Percentiles rank a stretch among this genome's conserved stretches.
These are phyloP conservation scores for Spathaspora hagerdaliae DNA, from an alignment of 805 yeast genomes.

Conservation along the genomic window DNA sequence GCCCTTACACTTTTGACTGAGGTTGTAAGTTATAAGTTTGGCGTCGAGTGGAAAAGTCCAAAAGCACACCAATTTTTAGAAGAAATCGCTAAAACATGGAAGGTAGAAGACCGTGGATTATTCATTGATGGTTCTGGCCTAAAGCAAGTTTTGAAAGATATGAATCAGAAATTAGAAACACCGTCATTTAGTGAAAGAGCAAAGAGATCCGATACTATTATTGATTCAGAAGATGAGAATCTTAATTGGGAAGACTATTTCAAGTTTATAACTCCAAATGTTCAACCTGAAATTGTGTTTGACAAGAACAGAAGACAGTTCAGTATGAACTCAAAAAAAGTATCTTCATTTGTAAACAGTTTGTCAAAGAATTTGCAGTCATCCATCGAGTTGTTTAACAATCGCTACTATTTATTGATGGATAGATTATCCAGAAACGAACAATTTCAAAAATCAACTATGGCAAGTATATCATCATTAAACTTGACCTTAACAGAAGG, in stretches of 20 bases:
- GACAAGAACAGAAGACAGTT: slow-evolving; percentile 62
- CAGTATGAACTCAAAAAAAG: slow-evolving; percentile 22
- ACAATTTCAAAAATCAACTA: slow-evolving; percentile 54
- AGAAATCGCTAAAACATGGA: slow-evolving; percentile 78
- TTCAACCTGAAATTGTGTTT: slow-evolving; percentile 63
- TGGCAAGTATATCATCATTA: slow-evolving; percentile 41
- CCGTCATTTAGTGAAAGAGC: slow-evolving; percentile 10
- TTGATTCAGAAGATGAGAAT: slow-evolving; percentile 18
- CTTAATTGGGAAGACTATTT: slow-evolving; percentile 74
- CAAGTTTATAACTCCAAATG: slow-evolving; percentile 57
- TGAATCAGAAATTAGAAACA: slow-evolving; percentile 16
- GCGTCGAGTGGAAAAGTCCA: slow-evolving; percentile 79
- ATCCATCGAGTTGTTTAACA: slow-evolving; percentile 39
- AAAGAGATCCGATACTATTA: slow-evolving; percentile 20
- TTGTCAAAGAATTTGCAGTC: slow-evolving; percentile 15
- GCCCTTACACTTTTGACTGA: slow-evolving; percentile 73
- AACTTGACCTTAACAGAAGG: slow-evolving; percentile 17
- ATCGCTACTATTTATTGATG: slow-evolving; percentile 57
- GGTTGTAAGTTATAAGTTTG: slow-evolving; percentile 72
- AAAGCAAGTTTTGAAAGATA: slow-evolving; percentile 58
- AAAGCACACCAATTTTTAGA: slow-evolving; percentile 65
- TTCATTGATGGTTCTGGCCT: slow-evolving; percentile 79
- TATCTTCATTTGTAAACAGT: slow-evolving; percentile 4
- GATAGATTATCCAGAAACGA: slow-evolving; percentile 79
- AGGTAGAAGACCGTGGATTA: slow-evolving; percentile 80